These are phyloP conservation scores for Mitragyna speciosa DNA, from an alignment of 257 asterid species.

Conservation along the genomic window DNA sequence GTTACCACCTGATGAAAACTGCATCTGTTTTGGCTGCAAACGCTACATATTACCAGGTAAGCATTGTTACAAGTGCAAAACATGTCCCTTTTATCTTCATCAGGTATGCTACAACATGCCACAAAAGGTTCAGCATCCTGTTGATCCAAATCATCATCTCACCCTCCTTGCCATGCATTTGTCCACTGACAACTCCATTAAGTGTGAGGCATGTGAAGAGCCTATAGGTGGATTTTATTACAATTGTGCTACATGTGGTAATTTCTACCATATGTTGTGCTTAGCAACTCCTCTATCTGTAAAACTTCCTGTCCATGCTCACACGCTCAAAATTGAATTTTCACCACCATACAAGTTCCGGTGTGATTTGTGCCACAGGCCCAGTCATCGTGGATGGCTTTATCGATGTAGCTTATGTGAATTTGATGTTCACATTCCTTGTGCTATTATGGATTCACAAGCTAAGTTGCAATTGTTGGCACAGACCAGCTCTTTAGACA, in stretches of 20 bases:
- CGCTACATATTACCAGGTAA: constrained; percentile 29
- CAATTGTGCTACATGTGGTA: constrained; percentile 36
- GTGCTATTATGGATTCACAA: constrained; percentile 36
- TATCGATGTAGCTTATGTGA: constrained; percentile 45
- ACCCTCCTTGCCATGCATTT: constrained; percentile 30
- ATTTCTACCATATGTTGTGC: constrained; percentile 42
- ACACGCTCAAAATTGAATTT: constrained; percentile 43
- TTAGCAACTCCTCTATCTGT: constrained; percentile 51
- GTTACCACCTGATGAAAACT: constrained; percentile 9
- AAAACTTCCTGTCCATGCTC: constrained; percentile 42
- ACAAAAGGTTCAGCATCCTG: constrained; percentile 35
- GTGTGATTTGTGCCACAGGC: constrained; percentile 47
- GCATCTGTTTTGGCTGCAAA: constrained; percentile 47
- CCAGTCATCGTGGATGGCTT: constrained; percentile 49
- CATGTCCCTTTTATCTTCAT: constrained; percentile 51
- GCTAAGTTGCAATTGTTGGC: constrained; percentile 7
- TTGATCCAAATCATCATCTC: constrained; percentile 43
- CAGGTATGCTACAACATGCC: constrained; percentile 55
- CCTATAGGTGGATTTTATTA: constrained; percentile 39
- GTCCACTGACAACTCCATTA: neutral
- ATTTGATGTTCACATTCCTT: constrained; percentile 55
- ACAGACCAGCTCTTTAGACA: neutral
- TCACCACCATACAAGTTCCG: constrained; percentile 48
- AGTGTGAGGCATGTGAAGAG: constrained; percentile 44
- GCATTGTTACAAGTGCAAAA: constrained; percentile 37